phyloP scores from a whole-genome alignment of 2,329 filamentous ascomycete genomes.

The Stemphylium beticola region DNA sequence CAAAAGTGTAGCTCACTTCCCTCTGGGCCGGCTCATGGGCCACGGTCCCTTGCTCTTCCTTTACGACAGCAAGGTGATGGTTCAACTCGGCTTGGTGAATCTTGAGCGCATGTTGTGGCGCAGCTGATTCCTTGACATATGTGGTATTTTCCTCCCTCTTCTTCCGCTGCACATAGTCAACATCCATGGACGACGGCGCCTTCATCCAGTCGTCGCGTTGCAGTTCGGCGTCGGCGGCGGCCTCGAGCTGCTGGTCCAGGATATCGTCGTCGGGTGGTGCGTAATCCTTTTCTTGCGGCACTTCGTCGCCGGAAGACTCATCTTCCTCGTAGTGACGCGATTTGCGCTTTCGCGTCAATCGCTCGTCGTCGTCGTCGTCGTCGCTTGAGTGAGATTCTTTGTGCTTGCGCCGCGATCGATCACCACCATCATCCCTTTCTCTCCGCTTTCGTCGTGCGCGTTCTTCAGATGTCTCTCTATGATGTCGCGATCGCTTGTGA shows the following conservation, averaged over 20 bases:
- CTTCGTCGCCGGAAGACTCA: constrained; percentile 36
- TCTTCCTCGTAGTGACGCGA: constrained; percentile 44
- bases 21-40: constrained; percentile 60
- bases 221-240: constrained; percentile 49
- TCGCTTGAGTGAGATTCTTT: constrained; percentile 42
- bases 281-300: constrained; percentile 54
- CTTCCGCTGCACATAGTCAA: constrained; percentile 79
- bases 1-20: constrained; percentile 82
- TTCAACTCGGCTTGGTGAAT: constrained; percentile 86
- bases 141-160: constrained; percentile 55
- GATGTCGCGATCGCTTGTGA: constrained; percentile 69
- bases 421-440: constrained; percentile 43
- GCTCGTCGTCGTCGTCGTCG: constrained; percentile 45
- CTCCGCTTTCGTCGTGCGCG: constrained; percentile 54
- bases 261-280: constrained; percentile 52
- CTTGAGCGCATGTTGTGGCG: constrained; percentile 68
- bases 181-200: constrained; percentile 76
- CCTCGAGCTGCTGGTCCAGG: constrained; percentile 51
- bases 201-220: constrained; percentile 95
- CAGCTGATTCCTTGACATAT: constrained; percentile 55
- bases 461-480: constrained; percentile 50
- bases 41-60: constrained; percentile 20
- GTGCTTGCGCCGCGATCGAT: constrained; percentile 45
- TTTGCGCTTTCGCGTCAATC: constrained; percentile 41
- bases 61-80: constrained; percentile 67